Evolutionary conservation across 257 asterid genomes (phyloP).

Genomic region (Solanum boliviense): DNA sequence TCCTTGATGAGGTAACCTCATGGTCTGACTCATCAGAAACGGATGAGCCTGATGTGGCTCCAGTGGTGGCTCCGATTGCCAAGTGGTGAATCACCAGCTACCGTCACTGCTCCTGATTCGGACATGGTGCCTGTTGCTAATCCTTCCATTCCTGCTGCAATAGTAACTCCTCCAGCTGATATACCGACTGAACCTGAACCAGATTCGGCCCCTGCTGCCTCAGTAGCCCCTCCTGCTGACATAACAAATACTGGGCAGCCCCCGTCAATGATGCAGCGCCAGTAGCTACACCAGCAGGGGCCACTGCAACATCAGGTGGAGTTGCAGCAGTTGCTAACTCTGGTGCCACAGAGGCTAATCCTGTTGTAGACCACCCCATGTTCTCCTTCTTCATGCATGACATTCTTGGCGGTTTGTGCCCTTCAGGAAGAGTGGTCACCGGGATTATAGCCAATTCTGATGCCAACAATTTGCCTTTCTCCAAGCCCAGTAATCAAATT

Average conservation of each 20-base stretch:
- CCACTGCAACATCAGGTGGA: neutral
- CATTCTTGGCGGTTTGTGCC: conserved; percentile 66
- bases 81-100: conserved; percentile 29
- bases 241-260: conserved; percentile 5
- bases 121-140: neutral
- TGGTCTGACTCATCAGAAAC: neutral
- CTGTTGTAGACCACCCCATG: conserved; percentile 14
- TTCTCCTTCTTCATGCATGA: conserved; percentile 69
- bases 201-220: neutral
- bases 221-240: conserved; percentile 7
- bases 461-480: conserved; percentile 69
- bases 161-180: neutral
- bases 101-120: neutral
- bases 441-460: conserved; percentile 59
- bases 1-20: conserved; percentile 29
- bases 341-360: neutral
- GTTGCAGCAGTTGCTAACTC: neutral
- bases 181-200: neutral
- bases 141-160: neutral
- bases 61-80: conserved; percentile 16
- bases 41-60: conserved; percentile 16
- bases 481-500: conserved; percentile 54
- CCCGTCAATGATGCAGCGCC: conserved; percentile 8
- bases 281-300: conserved; percentile 11
- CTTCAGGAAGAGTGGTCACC: conserved; percentile 72